Evolutionary conservation across 345 rosid species (phyloP).

Genomic region (Moringa oleifera): DNA sequence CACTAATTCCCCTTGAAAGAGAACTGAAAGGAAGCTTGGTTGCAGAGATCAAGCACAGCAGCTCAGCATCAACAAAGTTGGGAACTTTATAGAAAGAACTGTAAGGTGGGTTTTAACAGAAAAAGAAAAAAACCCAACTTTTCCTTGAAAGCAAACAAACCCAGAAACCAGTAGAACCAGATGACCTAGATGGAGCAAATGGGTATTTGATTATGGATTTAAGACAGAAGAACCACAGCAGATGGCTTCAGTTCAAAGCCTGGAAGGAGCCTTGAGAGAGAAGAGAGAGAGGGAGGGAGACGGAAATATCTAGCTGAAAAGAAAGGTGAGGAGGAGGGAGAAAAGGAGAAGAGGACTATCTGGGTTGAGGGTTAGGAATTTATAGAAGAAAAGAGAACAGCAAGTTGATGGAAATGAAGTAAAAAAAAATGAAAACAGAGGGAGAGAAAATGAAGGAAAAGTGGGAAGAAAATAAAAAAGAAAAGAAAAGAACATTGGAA

Average conservation of each 20-base stretch:
- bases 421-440: neutral
- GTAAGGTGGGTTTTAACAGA: neutral
- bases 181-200: neutral
- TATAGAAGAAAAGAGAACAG: slow-evolving; percentile 35
- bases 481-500: slow-evolving; percentile 13
- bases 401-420: slow-evolving; percentile 14
- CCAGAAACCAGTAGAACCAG: neutral
- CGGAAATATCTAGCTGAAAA: too few relatives aligned
- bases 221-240: slow-evolving; percentile 6
- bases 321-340: slow-evolving; percentile 5
- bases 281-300: too few relatives aligned
- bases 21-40: neutral
- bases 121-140: neutral
- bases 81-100: neutral
- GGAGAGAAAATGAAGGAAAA: neutral
- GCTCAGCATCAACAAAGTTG: neutral
- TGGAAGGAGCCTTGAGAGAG: neutral
- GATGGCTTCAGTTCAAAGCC: slow-evolving; percentile 16
- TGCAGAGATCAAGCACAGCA: slow-evolving; percentile 1
- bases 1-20: neutral
- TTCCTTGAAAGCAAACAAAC: neutral
- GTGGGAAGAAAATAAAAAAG: neutral
- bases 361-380: slow-evolving; percentile 18
- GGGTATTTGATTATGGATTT: slow-evolving; percentile 1
- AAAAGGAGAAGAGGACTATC: slow-evolving; percentile 14